Base-by-base conservation (phyloP, 1,139 yeast species). In the Sugiyamaella xylanicola region DNA sequence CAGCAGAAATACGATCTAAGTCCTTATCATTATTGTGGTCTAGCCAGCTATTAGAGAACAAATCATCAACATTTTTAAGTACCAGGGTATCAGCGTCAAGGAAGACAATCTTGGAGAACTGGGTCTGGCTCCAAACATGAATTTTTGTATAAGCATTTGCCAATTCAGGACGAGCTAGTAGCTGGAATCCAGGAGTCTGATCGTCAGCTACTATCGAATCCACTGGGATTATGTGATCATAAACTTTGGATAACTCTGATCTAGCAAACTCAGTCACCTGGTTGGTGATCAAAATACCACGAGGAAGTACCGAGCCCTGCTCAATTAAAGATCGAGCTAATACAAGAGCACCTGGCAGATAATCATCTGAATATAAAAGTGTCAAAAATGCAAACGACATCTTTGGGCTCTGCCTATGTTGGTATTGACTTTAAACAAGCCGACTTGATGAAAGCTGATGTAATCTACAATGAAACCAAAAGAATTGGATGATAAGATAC, bases 31-130 rank as follows among this genome's bases (percentile, higher is more conserved):
- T 46, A 19, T 53, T 44, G 29, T 62, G 59, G 35, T 53, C 46
- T 21, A 48, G 48, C 71, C 66, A 48, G 63, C 72, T 66, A 13
- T 29, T 32, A 11, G 25, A 13, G 67, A 81, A 74, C 62, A 84
- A 63, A 53, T 72, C 64, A 64, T 74, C 75, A 43, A 79, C 61
- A 42, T 76, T 73, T 45, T 75, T 70, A 25, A 84, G 57, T 0
- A 96, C 90, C 52, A 91, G 74, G 2, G 91, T 83, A 68, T 93
- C 98, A 2, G 91, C 84, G 70, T 92, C 98, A 61, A 93, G 72
- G 66, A 87, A 92, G 51, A 91, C 77, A 1, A 92, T 74, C 60
- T 78, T 81, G 16, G 80, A 81, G 69, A 77, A 91, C 56, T 83
- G 79, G 7, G 72, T 68, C 59, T 84, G 78, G 43, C 78, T 76